phyloP scores from a whole-genome alignment of 805 yeast species.

The Suhomyces tanzawaensis region DNA sequence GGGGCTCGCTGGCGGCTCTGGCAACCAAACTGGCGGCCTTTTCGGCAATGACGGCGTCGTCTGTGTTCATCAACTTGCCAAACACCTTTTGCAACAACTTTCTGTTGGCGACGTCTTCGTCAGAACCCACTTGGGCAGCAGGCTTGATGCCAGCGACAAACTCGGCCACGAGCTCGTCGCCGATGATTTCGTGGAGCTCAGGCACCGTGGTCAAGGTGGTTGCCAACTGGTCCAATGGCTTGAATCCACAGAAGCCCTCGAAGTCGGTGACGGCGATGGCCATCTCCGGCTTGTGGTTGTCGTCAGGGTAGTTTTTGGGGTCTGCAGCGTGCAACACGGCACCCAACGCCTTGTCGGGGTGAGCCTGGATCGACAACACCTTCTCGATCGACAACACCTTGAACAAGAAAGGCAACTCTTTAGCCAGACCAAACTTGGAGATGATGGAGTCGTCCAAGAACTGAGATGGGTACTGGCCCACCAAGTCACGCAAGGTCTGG shows the following conservation, averaged over 20 bases:
- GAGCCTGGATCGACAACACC: conserved; percentile 95
- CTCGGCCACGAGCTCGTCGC: conserved; percentile 52
- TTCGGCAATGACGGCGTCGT: conserved; percentile 53
- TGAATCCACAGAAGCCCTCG: conserved; percentile 97
- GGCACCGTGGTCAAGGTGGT: conserved; percentile 68
- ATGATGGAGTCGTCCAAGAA: conserved; percentile 60
- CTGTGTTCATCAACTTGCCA: conserved; percentile 78
- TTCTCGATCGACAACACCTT: conserved; percentile 91
- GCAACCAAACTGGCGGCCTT: conserved; percentile 64
- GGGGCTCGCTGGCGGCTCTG: conserved; percentile 60
- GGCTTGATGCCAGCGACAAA: conserved; percentile 51
- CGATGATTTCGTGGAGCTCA: conserved; percentile 71
- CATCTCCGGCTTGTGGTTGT: conserved; percentile 99
- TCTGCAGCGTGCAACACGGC: conserved; percentile 72
- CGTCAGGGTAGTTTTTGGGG: conserved; percentile 95
- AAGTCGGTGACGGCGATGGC: conserved; percentile 94
- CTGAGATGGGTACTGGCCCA: conserved; percentile 55
- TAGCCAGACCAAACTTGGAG: conserved; percentile 60
- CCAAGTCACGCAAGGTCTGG: conserved; percentile 62
- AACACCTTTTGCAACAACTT: conserved; percentile 71
- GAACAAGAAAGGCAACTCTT: conserved; percentile 87
- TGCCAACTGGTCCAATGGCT: conserved; percentile 79
- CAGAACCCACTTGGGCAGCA: conserved; percentile 45
- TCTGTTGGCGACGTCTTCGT: conserved; percentile 58
- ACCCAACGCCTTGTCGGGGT: conserved; percentile 89